These are phyloP conservation scores for Xylaria sp. DNA, from an alignment of 2,329 filamentous ascomycete genomes.

Conservation along the genomic window DNA sequence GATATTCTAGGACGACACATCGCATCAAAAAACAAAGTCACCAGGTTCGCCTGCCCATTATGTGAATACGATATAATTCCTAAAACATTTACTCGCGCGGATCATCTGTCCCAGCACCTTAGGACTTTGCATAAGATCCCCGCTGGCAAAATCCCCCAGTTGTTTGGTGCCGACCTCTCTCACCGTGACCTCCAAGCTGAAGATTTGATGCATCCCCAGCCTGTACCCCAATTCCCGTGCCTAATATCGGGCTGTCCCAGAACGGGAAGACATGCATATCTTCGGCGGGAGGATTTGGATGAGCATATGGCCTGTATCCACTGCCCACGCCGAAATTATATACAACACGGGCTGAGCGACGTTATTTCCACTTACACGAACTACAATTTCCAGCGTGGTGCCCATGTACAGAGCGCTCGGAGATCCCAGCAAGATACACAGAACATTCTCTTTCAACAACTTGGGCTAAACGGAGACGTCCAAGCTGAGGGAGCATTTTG, in stretches of 20 bases:
- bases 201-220: background rate
- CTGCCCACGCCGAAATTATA: background rate
- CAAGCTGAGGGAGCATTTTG: background rate
- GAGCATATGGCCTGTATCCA: slow-evolving; percentile 19
- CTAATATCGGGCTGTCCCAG: slow-evolving; percentile 17
- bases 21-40: slow-evolving; percentile 18
- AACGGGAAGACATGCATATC: slow-evolving; percentile 14
- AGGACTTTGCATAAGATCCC: slow-evolving; percentile 33
- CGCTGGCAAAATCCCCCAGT: slow-evolving; percentile 18
- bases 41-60: slow-evolving; percentile 28
- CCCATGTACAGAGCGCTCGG: background rate
- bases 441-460: too few species aligned
- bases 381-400: background rate
- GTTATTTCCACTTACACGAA: background rate
- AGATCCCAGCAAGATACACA: slow-evolving; percentile 5
- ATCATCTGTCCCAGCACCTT: slow-evolving; percentile 38
- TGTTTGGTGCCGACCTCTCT: slow-evolving; percentile 7
- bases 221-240: slow-evolving; percentile 15
- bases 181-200: background rate
- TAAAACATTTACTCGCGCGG: slow-evolving; percentile 33
- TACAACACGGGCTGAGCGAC: background rate
- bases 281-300: slow-evolving; percentile 25
- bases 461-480: background rate
- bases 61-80: slow-evolving; percentile 25
- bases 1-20: slow-evolving; percentile 38